Evolutionary conservation across 78 protist species (phyloP), one percentile per base, ranked within the genome.

Genomic region (Dictyostelium brefeldianum): DNA sequence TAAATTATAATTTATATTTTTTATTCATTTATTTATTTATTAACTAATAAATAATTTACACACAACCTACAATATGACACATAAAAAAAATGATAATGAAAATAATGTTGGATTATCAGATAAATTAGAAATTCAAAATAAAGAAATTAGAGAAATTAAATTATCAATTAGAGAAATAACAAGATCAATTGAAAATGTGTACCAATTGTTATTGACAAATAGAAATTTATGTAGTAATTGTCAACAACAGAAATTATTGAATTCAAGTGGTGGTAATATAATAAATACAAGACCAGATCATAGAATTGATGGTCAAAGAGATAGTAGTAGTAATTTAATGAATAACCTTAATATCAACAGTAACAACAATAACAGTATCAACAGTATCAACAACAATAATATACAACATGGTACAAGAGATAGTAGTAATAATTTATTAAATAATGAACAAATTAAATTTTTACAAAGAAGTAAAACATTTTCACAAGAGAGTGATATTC

Each of bases 401-500:
- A 27, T 36, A 12, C 25, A 69, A 17, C 17, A 36, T 69, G 31
- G 14, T 36, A 69, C 25, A 29, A 46, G 53, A 69, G 29, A 41
- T 43, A 71, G 46, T 17, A 71, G 54, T 43, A 71, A 29, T 71
- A 71, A 36, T 43, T 27, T 22, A 20, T 41, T n/a, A 41, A 71
- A 29, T 71, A 46, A 71, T 46, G 36, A 71, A 27, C 31, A 27
- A 71, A 67, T 31, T 25, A 67, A 67, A 67, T 67, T 31, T 31
- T 67, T 67, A 31, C 48, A 67, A 25, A 67, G 75, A 67, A 67
- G 75, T 67, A 67, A 67, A 67, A 67, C 75, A 4, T 67, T 67
- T 67, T 67, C 75, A 67, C 75, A 67, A 67, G 75, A 67, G 22
- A 67, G 75, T 67, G 75, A 67, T 67, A 67, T 67, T 67, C 75